Conservation (phyloP, 225 moss, liverwort and hornwort species). For the Polytrichum formosum region DNA sequence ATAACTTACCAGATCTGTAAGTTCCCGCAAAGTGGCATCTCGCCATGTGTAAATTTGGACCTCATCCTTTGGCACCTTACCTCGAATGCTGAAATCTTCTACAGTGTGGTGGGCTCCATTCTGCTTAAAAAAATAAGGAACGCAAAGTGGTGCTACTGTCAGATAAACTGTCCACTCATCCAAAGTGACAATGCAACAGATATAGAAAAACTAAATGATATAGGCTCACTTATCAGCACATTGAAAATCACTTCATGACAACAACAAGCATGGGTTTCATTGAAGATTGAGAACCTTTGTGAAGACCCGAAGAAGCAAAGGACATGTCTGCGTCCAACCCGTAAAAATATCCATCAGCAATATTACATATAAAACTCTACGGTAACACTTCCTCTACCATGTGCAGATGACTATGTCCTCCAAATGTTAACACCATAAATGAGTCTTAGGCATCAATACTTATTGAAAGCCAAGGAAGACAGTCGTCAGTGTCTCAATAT, state of each 20-base stretch:
- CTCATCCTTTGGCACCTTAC: slow-evolving; percentile 99
- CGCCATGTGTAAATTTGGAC: slow-evolving; percentile 99
- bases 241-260: no score
- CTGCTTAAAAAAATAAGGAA: slow-evolving; percentile 25
- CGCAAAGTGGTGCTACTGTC: not conserved
- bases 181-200: no score
- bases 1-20: slow-evolving; percentile 81
- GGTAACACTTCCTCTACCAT: no score
- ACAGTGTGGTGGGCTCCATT: slow-evolving; percentile 87
- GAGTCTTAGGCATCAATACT: no score
- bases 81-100: slow-evolving; percentile 82
- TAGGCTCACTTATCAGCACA: no score
- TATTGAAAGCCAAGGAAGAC: no score
- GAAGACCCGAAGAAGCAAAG: slow-evolving; percentile 95
- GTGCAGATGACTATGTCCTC: no score
- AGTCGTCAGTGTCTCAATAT: no score
- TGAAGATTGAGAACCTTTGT: slow-evolving; percentile 57
- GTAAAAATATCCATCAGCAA: slow-evolving; percentile 5
- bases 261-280: not conserved
- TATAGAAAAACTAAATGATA: no score
- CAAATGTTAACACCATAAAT: no score
- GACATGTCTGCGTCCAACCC: slow-evolving; percentile 74
- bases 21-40: slow-evolving; percentile 95
- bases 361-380: no score
- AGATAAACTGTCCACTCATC: not conserved